These are phyloP conservation scores for Coemansia sp. DNA, from an alignment of 192 early-diverging fungal species.

Conservation along the genomic window DNA sequence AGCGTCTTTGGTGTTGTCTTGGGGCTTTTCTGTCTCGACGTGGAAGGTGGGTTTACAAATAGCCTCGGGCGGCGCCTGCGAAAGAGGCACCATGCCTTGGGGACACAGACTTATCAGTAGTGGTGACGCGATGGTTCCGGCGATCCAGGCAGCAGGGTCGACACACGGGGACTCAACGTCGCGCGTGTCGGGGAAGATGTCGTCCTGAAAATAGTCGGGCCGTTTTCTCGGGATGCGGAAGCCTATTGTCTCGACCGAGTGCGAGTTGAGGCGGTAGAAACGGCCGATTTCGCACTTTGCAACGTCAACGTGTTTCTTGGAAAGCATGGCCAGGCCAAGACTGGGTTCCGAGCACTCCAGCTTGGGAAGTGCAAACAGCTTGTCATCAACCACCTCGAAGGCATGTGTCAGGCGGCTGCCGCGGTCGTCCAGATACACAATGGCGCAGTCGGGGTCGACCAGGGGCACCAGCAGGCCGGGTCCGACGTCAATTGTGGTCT, in stretches of 20 bases:
- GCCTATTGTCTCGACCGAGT: conserved; percentile 69
- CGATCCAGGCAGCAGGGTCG: conserved; percentile 61
- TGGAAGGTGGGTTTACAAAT: conserved; percentile 11
- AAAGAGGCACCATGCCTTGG: conserved; percentile 52
- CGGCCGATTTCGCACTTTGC: conserved; percentile 67
- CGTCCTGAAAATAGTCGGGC: conserved; percentile 90
- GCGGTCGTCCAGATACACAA: conserved; percentile 72
- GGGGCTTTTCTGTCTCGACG: conserved; percentile 7
- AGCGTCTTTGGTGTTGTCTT: conserved; percentile 35
- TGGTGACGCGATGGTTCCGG: conserved; percentile 18
- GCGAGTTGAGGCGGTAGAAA: conserved; percentile 66
- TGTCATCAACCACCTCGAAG: conserved; percentile 62
- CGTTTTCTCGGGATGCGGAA: conserved; percentile 77
- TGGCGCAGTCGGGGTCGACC: conserved; percentile 67
- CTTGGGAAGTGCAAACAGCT: conserved; percentile 58
- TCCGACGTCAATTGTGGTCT: conserved; percentile 65
- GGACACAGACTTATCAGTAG: conserved; percentile 43
- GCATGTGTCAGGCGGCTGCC: conserved; percentile 77
- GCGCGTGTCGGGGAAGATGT: conserved; percentile 69
- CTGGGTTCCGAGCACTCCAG: conserved; percentile 62
- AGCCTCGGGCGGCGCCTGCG: conserved; percentile 45
- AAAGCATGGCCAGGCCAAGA: conserved; percentile 70
- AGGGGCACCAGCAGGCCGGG: conserved; percentile 72
- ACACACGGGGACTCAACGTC: conserved; percentile 58
- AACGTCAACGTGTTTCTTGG: conserved; percentile 69